These are phyloP conservation scores for Chalaropsis thielavioides DNA, from an alignment of 2,329 filamentous ascomycete species.

Conservation along the genomic window DNA sequence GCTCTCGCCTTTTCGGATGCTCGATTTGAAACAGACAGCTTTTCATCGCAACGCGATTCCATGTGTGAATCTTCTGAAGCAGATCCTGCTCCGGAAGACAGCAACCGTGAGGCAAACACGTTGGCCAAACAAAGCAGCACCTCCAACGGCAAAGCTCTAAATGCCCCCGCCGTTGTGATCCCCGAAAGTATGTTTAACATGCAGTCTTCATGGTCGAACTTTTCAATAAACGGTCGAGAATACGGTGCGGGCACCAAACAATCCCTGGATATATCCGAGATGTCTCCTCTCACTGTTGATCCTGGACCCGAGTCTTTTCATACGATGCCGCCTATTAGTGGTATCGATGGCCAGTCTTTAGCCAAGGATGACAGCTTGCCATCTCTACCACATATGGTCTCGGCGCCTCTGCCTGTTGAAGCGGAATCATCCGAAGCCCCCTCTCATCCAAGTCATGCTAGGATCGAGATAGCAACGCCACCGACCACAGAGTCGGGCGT, in stretches of 20 bases:
- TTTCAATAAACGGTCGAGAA: slow-evolving; percentile 40
- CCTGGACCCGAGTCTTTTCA: neutral
- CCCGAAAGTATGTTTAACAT: slow-evolving; percentile 37
- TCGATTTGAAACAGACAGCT: slow-evolving; percentile 7
- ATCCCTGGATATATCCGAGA: slow-evolving; percentile 11
- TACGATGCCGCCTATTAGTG: neutral
- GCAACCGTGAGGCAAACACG: neutral
- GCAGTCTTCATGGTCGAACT: slow-evolving; percentile 46
- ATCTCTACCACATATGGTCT: neutral
- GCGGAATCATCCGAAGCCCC: neutral
- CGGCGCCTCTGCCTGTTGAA: neutral
- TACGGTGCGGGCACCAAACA: slow-evolving; percentile 12
- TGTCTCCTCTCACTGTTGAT: slow-evolving; percentile 18
- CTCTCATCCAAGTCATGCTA: neutral
- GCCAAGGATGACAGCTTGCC: slow-evolving; percentile 6
- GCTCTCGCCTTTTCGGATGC: slow-evolving; percentile 1
- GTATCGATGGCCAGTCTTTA: neutral
- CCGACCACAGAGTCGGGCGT: neutral
- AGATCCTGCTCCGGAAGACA: slow-evolving; percentile 22
- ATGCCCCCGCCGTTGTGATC: slow-evolving; percentile 32
- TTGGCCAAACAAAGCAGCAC: slow-evolving; percentile 21
- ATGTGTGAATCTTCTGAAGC: slow-evolving; percentile 30
- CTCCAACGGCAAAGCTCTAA: slow-evolving; percentile 32
- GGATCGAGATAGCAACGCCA: neutral
- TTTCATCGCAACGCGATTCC: slow-evolving; percentile 27